Percentiles rank a stretch among this genome's conserved stretches.
Conservation (phyloP, 805 yeast genomes). For the Komagataella populi region DNA sequence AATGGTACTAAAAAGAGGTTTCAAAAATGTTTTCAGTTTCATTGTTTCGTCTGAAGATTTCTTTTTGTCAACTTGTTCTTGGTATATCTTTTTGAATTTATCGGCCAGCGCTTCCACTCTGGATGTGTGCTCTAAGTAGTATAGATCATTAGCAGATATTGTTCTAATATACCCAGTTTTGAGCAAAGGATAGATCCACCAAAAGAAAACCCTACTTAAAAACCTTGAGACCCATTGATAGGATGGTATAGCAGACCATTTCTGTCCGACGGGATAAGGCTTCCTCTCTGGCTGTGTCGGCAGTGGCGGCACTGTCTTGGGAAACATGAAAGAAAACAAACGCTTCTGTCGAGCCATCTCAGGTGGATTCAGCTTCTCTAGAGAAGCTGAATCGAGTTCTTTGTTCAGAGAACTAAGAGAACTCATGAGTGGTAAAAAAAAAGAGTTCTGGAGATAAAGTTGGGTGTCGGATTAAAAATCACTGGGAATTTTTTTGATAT, state of each 20-base stretch:
- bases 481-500: neutral
- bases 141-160: constrained; percentile 53
- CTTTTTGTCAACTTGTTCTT: constrained; percentile 20
- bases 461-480: too few species aligned
- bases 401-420: neutral
- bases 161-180: constrained; percentile 60
- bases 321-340: constrained; percentile 3
- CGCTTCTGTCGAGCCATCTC: constrained; percentile 3
- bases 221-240: constrained; percentile 19
- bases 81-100: constrained; percentile 21
- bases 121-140: constrained; percentile 24
- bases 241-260: constrained; percentile 42
- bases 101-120: constrained; percentile 25
- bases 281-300: constrained; percentile 37
- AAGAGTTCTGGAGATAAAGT: neutral
- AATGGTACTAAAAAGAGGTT: constrained; percentile 36
- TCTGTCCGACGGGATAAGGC: constrained; percentile 30
- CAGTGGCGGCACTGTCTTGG: constrained; percentile 32
- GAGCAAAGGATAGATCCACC: constrained; percentile 60
- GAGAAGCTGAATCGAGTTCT: neutral
- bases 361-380: neutral
- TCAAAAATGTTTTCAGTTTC: constrained; percentile 24
- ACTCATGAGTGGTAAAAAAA: neutral
- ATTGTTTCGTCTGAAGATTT: constrained; percentile 29
- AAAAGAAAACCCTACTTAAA: constrained; percentile 32